phyloP scores from a whole-genome alignment of 2,329 filamentous ascomycete genomes.

The Periconia sp. region DNA sequence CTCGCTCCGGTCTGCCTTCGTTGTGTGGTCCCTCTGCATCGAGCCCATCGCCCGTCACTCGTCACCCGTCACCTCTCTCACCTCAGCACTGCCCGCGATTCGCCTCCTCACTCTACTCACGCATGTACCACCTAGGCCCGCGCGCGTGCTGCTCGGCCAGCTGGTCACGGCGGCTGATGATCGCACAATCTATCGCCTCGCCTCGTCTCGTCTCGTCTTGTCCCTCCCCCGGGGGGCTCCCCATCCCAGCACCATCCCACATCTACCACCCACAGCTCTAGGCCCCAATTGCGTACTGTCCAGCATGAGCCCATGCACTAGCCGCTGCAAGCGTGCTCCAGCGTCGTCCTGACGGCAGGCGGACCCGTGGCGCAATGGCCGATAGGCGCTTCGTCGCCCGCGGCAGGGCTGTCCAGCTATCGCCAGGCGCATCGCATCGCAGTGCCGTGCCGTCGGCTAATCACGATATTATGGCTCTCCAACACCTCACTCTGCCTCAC shows the following conservation, averaged over 20 bases:
- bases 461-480: conserved; percentile 32
- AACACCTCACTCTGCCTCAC: conserved; percentile 8
- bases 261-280: conserved; percentile 47
- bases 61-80: conserved; percentile 4
- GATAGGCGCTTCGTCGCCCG: conserved; percentile 36
- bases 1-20: conserved; percentile 21
- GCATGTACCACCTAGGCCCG: no score
- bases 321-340: conserved; percentile 45
- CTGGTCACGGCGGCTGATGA: conserved; percentile 49
- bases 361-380: conserved; percentile 40
- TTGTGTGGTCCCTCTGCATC: neutral
- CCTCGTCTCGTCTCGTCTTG: no score
- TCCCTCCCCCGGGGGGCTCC: no score
- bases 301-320: conserved; percentile 39
- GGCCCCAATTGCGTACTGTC: conserved; percentile 41
- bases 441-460: conserved; percentile 42
- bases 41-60: neutral
- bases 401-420: conserved; percentile 34
- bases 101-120: no score
- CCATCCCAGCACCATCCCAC: conserved; percentile 39
- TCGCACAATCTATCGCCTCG: conserved; percentile 41
- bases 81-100: conserved; percentile 1
- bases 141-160: conserved; percentile 17
- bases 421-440: conserved; percentile 17
- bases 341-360: conserved; percentile 25